phyloP scores from a whole-genome alignment of 2,329 filamentous ascomycete genomes.

The Triangularia setosa region DNA sequence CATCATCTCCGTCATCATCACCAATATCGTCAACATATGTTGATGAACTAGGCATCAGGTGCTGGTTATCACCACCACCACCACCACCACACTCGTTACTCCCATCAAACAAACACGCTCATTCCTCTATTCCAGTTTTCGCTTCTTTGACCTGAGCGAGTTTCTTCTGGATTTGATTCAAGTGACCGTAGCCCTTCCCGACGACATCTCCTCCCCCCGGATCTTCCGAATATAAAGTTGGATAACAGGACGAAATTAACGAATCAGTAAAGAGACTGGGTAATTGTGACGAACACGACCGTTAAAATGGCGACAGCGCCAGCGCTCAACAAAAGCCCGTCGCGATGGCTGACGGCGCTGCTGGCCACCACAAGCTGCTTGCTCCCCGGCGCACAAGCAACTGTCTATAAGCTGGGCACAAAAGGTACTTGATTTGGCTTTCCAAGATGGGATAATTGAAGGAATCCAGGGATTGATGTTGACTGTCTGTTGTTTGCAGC shows the following conservation, averaged over 20 bases:
- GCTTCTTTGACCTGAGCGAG: neutral
- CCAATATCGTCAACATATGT: slow-evolving; percentile 1
- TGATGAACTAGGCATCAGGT: neutral
- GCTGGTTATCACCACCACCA: slow-evolving; percentile 5
- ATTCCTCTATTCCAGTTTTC: slow-evolving; percentile 3
- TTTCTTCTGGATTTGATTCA: neutral
- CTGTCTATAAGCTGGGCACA: slow-evolving; percentile 23
- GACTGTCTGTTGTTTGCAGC: slow-evolving; percentile 12
- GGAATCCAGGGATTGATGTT: slow-evolving; percentile 10
- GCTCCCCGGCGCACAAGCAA: slow-evolving; percentile 17
- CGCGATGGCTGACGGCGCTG: slow-evolving; percentile 19
- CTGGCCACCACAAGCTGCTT: slow-evolving; percentile 14
- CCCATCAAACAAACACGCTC: slow-evolving; percentile 7
- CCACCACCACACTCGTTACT: slow-evolving; percentile 19
- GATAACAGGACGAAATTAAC: neutral
- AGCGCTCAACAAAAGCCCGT: slow-evolving; percentile 3
- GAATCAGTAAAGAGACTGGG: neutral
- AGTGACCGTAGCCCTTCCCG: no score
- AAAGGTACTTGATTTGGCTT: slow-evolving; percentile 15
- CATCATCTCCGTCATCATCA: neutral
- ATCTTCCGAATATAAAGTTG: neutral
- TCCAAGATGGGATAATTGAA: neutral
- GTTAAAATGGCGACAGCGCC: slow-evolving; percentile 15
- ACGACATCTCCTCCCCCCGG: neutral
- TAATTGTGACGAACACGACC: neutral